Percentiles rank a stretch among this genome's conserved stretches.
phyloP scores from a whole-genome alignment of 441 rosid genomes.

The Gossypium laxum region DNA sequence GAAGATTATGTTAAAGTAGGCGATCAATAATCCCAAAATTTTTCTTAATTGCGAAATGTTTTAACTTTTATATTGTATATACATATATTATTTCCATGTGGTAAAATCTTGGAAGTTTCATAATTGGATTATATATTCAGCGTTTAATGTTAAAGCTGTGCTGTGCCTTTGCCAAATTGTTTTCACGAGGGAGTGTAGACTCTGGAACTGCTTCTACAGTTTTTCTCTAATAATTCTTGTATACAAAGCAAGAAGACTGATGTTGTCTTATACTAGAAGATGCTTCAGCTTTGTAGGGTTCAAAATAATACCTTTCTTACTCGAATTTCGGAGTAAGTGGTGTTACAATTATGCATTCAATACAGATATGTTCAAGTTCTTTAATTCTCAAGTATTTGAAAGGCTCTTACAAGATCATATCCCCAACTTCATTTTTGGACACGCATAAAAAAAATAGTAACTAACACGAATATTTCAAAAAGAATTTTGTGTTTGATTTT shows the following conservation, averaged over 20 bases:
- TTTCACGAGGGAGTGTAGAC: neutral
- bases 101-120: neutral
- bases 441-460: too few relatives aligned
- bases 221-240: neutral
- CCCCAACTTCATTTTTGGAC: too few relatives aligned
- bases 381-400: too few relatives aligned
- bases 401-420: too few relatives aligned
- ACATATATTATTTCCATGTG: neutral
- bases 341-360: too few relatives aligned
- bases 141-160: neutral
- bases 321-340: neutral
- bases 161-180: neutral
- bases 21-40: too few relatives aligned
- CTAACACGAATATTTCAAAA: too few relatives aligned
- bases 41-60: too few relatives aligned
- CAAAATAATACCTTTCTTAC: neutral
- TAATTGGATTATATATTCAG: neutral
- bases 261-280: neutral
- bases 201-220: neutral
- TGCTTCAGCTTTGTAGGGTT: conserved; percentile 10
- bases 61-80: too few relatives aligned
- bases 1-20: too few relatives aligned
- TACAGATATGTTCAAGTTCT: too few relatives aligned
- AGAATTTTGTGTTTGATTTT: neutral
- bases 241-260: conserved; percentile 16